Evolutionary conservation across 2,329 filamentous ascomycete genomes (phyloP).

Genomic region (Arthrobotrys megalospora): DNA sequence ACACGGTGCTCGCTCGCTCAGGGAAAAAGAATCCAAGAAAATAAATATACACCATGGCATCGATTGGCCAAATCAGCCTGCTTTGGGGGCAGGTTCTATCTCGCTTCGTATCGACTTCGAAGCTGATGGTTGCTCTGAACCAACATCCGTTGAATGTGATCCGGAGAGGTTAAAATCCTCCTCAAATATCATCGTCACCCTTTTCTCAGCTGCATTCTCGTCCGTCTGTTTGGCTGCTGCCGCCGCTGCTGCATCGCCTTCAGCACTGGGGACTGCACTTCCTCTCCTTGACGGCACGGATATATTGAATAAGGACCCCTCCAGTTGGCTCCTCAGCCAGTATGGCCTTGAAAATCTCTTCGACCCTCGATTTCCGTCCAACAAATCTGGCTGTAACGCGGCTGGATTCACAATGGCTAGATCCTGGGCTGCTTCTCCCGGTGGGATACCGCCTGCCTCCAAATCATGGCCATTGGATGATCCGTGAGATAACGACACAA

Average conservation of each 20-base stretch:
- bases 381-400: slow-evolving; percentile 8
- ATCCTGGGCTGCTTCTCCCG: not conserved
- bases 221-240: not conserved
- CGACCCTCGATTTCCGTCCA: slow-evolving; percentile 7
- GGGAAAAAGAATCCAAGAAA: no score
- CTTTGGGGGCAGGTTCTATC: not conserved
- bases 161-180: slow-evolving; percentile 1
- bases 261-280: slow-evolving; percentile 18
- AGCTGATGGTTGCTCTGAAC: not conserved
- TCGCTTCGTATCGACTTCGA: not conserved
- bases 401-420: slow-evolving; percentile 38
- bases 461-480: slow-evolving; percentile 18
- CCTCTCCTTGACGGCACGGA: slow-evolving; percentile 32
- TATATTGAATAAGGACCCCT: slow-evolving; percentile 25
- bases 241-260: not conserved
- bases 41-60: no score
- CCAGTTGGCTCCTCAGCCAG: slow-evolving; percentile 37
- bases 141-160: not conserved
- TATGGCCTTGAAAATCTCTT: slow-evolving; percentile 32
- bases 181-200: slow-evolving; percentile 36
- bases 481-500: slow-evolving; percentile 9
- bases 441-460: slow-evolving; percentile 1
- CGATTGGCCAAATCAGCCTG: not conserved
- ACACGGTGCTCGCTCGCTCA: no score
- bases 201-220: slow-evolving; percentile 2